phyloP scores from a whole-genome alignment of 306 rosid species.

The Quercus cerris region DNA sequence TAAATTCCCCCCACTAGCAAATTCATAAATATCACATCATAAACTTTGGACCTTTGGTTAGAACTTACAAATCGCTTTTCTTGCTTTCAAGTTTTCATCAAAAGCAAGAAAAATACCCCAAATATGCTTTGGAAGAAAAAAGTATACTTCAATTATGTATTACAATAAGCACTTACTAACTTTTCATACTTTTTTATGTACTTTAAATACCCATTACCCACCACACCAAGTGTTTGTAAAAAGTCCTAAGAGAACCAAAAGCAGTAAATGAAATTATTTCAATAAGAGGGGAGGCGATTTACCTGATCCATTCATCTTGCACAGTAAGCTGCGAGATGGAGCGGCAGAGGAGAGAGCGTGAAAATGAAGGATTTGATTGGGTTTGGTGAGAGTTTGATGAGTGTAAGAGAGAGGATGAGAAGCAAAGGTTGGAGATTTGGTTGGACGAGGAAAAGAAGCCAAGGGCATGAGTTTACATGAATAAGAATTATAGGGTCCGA shows the following conservation, averaged over 20 bases:
- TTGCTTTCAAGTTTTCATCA: neutral
- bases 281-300: neutral
- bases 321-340: conserved; percentile 19
- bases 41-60: neutral
- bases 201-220: neutral
- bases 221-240: conserved; percentile 35
- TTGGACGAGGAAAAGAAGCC: conserved; percentile 21
- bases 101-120: neutral
- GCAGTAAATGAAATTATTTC: neutral
- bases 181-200: neutral
- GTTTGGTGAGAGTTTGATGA: neutral
- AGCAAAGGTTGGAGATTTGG: neutral
- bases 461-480: conserved; percentile 16
- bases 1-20: neutral
- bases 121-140: neutral
- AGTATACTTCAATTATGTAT: neutral
- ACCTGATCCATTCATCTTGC: conserved; percentile 68
- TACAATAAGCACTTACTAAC: too few species aligned
- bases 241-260: conserved; percentile 21
- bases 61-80: neutral
- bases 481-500: conserved; percentile 1
- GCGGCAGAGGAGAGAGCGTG: conserved; percentile 12
- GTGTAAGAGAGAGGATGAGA: conserved; percentile 9
- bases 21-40: neutral
- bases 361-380: conserved; percentile 7